Percentiles rank a stretch among this genome's conserved stretches.
Conservation (phyloP, 345 rosid species). For the Aegle marmelos region DNA sequence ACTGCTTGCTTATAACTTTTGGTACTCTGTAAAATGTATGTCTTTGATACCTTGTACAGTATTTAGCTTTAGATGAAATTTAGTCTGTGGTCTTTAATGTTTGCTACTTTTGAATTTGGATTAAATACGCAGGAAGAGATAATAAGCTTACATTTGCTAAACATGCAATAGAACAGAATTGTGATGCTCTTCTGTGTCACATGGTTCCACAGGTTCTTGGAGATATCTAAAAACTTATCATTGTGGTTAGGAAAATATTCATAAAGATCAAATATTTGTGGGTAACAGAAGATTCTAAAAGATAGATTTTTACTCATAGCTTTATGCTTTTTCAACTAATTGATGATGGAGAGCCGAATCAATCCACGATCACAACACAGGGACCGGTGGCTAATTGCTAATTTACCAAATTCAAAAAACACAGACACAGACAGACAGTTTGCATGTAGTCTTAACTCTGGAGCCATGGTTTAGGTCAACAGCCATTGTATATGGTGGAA, state of each 20-base stretch:
- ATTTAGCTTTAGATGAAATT: not conserved
- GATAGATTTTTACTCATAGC: not conserved
- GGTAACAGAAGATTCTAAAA: not conserved
- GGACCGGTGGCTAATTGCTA: not conserved
- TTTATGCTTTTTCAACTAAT: not conserved
- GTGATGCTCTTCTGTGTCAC: not conserved
- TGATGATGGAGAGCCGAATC: not conserved
- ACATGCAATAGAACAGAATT: not conserved
- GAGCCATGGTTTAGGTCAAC: not conserved
- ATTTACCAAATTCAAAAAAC: not conserved
- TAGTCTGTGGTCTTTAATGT: not conserved
- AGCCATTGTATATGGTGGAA: not conserved
- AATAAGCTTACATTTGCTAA: not conserved
- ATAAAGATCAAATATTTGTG: not conserved
- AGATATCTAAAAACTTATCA: not conserved
- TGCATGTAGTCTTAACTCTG: conserved; percentile 3
- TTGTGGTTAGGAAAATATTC: too few species aligned
- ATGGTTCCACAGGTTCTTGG: not conserved
- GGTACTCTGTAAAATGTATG: not conserved
- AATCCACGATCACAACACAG: not conserved
- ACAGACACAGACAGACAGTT: not conserved
- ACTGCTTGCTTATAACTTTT: not conserved
- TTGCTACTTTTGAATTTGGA: not conserved
- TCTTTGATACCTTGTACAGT: not conserved
- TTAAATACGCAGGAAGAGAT: not conserved